These are phyloP conservation scores for Fomes fomentarius DNA, from an alignment of 1,284 basidiomycete species.

Conservation along the genomic window DNA sequence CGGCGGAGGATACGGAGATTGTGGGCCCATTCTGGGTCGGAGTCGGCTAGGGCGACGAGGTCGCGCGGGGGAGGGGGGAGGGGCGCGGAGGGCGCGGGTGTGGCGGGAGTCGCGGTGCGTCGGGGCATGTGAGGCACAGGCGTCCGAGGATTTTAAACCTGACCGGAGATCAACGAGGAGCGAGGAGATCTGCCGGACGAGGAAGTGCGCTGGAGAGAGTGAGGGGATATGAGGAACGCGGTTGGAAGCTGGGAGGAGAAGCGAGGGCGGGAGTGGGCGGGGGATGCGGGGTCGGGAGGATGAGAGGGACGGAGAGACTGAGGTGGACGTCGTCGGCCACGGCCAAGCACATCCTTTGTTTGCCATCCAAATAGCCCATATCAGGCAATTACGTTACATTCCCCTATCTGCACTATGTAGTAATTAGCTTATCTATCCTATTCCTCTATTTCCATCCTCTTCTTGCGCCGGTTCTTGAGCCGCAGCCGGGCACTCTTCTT, in stretches of 20 bases:
- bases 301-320: slow-evolving; percentile 5
- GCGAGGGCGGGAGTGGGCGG: not conserved
- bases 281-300: slow-evolving; percentile 2
- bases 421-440: no score
- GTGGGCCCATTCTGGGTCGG: slow-evolving; percentile 39
- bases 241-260: not conserved
- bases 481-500: slow-evolving; percentile 63
- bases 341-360: slow-evolving; percentile 13
- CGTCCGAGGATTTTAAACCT: slow-evolving; percentile 33
- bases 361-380: slow-evolving; percentile 16
- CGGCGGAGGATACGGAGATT: slow-evolving; percentile 53
- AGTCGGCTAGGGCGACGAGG: slow-evolving; percentile 22
- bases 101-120: slow-evolving; percentile 34
- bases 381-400: slow-evolving; percentile 6
- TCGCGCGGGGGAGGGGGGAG: slow-evolving; percentile 31
- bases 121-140: slow-evolving; percentile 38
- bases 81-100: slow-evolving; percentile 29
- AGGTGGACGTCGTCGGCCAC: slow-evolving; percentile 9
- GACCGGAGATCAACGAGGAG: slow-evolving; percentile 25
- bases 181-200: not conserved
- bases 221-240: not conserved
- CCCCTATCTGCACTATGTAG: no score
- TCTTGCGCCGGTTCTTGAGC: slow-evolving; percentile 49
- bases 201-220: not conserved
- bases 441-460: no score